Percentiles rank a stretch among this genome's conserved stretches.
These are phyloP conservation scores for Leishmania aethiopica DNA, from an alignment of 208 protist genomes.

Conservation along the genomic window DNA sequence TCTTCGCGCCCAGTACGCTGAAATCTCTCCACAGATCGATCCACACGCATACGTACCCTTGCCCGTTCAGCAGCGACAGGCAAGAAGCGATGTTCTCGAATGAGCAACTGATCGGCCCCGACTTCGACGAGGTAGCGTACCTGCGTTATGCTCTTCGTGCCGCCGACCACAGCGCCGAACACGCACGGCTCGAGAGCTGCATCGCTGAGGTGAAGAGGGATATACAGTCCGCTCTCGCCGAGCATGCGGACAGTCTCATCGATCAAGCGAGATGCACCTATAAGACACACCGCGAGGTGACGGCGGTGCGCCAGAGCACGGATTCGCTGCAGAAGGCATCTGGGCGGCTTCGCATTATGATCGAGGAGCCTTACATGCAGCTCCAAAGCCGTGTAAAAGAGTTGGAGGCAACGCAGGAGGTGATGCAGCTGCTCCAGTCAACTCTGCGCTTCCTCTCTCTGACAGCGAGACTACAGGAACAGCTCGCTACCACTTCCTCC, in stretches of 20 bases:
- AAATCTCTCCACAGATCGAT: not conserved
- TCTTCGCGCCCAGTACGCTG: not conserved
- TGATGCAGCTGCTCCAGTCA: conserved; percentile 50
- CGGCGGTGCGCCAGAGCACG: conserved; percentile 48
- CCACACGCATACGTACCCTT: not conserved
- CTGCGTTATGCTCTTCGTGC: conserved; percentile 73
- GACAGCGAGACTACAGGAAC: conserved; percentile 54
- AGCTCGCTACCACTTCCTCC: conserved; percentile 18
- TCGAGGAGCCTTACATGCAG: conserved; percentile 65
- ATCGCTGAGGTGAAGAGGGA: conserved; percentile 45
- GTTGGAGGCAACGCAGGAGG: conserved; percentile 62
- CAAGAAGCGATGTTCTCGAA: conserved; percentile 57
- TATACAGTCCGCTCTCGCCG: conserved; percentile 52
- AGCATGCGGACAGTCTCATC: conserved; percentile 65
- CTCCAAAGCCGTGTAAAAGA: conserved; percentile 60
- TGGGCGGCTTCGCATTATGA: conserved; percentile 59
- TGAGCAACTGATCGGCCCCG: conserved; percentile 58
- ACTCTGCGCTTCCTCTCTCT: conserved; percentile 62
- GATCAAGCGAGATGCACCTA: conserved; percentile 67
- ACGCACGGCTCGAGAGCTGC: conserved; percentile 57
- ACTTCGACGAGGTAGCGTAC: conserved; percentile 84
- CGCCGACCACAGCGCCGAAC: conserved; percentile 43
- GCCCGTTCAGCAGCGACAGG: not conserved
- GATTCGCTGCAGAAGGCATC: conserved; percentile 55
- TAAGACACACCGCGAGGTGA: conserved; percentile 53